These are phyloP conservation scores for Ustilago loliicola DNA, from an alignment of 1,284 basidiomycete species.

Conservation along the genomic window DNA sequence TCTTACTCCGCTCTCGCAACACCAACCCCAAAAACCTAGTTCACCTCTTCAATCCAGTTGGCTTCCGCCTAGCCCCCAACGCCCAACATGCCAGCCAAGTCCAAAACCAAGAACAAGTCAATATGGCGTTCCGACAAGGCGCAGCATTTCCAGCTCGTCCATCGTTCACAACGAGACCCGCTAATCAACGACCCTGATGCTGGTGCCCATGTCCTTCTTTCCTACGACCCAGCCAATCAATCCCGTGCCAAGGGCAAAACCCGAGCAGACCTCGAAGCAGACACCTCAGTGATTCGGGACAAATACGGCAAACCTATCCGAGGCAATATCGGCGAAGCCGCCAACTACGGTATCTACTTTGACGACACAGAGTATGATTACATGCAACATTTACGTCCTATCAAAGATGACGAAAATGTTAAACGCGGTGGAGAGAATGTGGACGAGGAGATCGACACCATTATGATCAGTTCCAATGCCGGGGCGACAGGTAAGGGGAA, in stretches of 20 bases:
- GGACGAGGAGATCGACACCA: conserved; percentile 62
- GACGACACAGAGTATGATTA: conserved; percentile 99
- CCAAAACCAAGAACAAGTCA: conserved; percentile 72
- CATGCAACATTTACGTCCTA: conserved; percentile 86
- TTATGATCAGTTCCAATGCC: conserved; percentile 44
- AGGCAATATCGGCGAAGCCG: conserved; percentile 82
- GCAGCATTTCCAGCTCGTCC: conserved; percentile 95
- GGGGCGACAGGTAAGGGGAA: conserved; percentile 54
- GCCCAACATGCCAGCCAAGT: conserved; percentile 56
- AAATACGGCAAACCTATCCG: conserved; percentile 45
- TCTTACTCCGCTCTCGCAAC: background rate
- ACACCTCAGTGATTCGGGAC: conserved; percentile 76
- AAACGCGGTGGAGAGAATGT: conserved; percentile 60
- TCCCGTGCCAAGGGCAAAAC: conserved; percentile 78
- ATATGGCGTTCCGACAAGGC: conserved; percentile 89
- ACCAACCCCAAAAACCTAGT: background rate
- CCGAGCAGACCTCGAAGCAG: conserved; percentile 79
- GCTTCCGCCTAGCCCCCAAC: background rate
- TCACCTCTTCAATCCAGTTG: background rate
- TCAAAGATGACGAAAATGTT: conserved; percentile 60
- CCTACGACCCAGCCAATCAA: conserved; percentile 76
- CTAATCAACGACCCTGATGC: conserved; percentile 94
- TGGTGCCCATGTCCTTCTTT: conserved; percentile 87
- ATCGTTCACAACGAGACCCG: conserved; percentile 95
- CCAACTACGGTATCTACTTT: conserved; percentile 90